phyloP scores from a whole-genome alignment of 495 filamentous ascomycete genomes.

The Aspergillus ostianus region DNA sequence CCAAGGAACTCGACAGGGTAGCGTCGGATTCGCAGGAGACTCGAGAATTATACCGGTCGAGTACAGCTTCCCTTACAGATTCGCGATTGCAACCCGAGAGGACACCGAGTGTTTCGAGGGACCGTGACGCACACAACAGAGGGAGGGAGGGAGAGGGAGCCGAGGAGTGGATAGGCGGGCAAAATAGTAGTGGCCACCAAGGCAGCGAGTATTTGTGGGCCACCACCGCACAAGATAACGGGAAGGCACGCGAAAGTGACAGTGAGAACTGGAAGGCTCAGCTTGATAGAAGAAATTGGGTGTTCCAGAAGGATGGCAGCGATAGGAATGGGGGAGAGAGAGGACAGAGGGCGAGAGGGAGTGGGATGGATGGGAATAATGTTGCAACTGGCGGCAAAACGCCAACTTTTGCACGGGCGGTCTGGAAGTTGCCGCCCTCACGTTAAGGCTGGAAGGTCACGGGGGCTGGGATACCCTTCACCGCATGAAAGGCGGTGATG shows the following conservation, averaged over 20 bases:
- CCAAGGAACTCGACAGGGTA: conserved; percentile 6
- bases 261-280: not conserved
- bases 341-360: conserved; percentile 6
- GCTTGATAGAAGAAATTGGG: not conserved
- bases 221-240: not conserved
- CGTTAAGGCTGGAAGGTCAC: conserved; percentile 10
- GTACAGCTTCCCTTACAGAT: not conserved
- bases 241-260: not conserved
- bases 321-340: not conserved
- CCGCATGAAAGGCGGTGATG: conserved; percentile 50
- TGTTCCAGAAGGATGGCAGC: not conserved
- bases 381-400: conserved; percentile 39
- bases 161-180: conserved; percentile 13
- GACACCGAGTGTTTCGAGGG: not conserved
- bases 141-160: not conserved
- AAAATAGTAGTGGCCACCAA: conserved; percentile 19
- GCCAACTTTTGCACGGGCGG: conserved; percentile 38
- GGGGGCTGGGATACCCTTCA: conserved; percentile 34
- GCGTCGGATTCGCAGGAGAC: not conserved
- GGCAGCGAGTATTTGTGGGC: not conserved
- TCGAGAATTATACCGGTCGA: not conserved
- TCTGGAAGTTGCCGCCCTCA: conserved; percentile 33
- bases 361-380: conserved; percentile 23
- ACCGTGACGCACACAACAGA: conserved; percentile 20
- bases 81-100: not conserved